A percentile compares a stretch with the other conserved stretches of the same genome.
Conservation (phyloP, 257 asterid genomes). For the Scutellaria minor region DNA sequence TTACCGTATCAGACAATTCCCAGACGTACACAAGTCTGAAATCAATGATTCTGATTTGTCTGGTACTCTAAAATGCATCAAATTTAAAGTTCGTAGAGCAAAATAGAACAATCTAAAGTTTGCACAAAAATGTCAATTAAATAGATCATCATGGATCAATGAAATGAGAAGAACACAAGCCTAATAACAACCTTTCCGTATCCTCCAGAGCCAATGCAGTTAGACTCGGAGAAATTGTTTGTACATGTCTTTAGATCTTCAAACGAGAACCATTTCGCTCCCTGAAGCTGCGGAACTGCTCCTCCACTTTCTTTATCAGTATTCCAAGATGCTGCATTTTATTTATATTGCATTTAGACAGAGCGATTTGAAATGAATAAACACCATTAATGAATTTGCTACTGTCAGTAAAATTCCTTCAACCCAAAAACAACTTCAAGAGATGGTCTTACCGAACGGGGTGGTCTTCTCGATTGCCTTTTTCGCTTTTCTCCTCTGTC, state of each 20-base stretch:
- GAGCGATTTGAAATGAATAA: too few species aligned
- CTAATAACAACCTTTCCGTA: constrained; percentile 71
- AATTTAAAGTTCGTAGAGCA: too few species aligned
- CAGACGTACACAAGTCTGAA: too few species aligned
- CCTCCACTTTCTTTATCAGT: constrained; percentile 65
- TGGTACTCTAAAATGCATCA: too few species aligned
- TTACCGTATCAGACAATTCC: too few species aligned
- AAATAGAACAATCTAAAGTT: background rate
- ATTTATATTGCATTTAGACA: too few species aligned
- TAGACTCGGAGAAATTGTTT: constrained; percentile 67
- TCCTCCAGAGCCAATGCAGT: constrained; percentile 85
- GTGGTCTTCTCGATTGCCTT: constrained; percentile 51
- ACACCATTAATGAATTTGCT: too few species aligned
- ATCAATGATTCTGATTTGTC: too few species aligned
- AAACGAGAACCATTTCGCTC: constrained; percentile 79
- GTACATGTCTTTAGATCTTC: constrained; percentile 76
- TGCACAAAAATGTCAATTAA: too few species aligned
- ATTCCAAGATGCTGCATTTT: constrained; percentile 73
- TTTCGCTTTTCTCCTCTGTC: constrained; percentile 55
- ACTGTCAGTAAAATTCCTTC: too few species aligned
- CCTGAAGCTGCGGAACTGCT: constrained; percentile 77
- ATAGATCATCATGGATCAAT: background rate
- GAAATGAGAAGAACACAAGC: constrained; percentile 6
- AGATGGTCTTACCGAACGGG: constrained; percentile 70
- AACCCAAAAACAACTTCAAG: background rate